Evolutionary conservation across 441 rosid species (phyloP), one percentile per base, ranked within the genome.

Genomic region (Eruca vesicaria): DNA sequence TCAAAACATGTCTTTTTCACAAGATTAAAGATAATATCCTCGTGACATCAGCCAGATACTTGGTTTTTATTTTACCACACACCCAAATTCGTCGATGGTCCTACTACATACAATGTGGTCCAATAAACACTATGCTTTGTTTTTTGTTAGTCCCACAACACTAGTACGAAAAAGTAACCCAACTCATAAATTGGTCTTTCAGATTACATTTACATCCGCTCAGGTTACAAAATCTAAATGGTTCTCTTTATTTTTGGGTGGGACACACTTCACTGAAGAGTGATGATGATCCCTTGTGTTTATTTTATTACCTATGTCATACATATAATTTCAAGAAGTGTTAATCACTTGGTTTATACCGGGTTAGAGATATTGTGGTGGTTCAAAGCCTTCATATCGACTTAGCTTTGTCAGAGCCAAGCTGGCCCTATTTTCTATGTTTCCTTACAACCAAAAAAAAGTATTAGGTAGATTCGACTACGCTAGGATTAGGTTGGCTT

Each of bases 21-120:
- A 68, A 50, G 29, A 61, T 28, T 10, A 45, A 56, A 64, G 55
- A 16, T 63, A 59, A 43, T 15, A 45, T 31, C 53, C 66, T 41
- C 70, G 71, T 70, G 79, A 76, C 71, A 45, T 63, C 71, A 64
- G 23, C 43, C 60, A 69, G 67, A 66, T 76, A 76, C 69, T 61
- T 61, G n/a, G 2, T 36, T 23, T 23, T 21, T 21, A 29, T 11
- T 48, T 66, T 48, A 60, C 43, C 36, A 36, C 31, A 60, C 64
- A 57, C 6, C 9, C 12, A 35, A 29, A 29, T 29, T 4, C 29
- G 2, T 26, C 32, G 32, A 2, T 9, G 41, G 41, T 35, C 41
- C 10, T 45, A 45, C 52, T 16, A 48, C 55, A 16, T 48, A 48
- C 55, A 48, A 7, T 48, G 55, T 48, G 55, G 55, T 16, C 55